Conservation (phyloP, 495 filamentous ascomycete species). For the Penicillium coprophilum region DNA sequence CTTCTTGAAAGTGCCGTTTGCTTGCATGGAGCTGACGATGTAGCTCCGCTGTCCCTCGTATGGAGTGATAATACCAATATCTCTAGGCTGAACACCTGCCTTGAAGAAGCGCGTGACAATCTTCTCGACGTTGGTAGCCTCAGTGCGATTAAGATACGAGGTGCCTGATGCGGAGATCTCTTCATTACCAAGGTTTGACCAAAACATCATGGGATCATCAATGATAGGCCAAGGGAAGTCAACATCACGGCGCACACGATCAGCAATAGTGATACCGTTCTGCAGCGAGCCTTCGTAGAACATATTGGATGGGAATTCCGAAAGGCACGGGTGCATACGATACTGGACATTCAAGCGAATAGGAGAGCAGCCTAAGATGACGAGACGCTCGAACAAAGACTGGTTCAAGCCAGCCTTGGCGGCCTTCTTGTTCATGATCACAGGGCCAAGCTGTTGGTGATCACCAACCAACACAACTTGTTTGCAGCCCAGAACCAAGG, state of each 20-base stretch:
- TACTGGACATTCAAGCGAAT: constrained; percentile 97
- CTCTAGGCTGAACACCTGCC: constrained; percentile 86
- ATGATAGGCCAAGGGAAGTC: constrained; percentile 97
- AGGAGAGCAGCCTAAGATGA: constrained; percentile 87
- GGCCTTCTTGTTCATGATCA: constrained; percentile 99
- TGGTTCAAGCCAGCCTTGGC: constrained; percentile 97
- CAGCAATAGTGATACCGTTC: constrained; percentile 90
- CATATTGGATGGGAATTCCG: constrained; percentile 99
- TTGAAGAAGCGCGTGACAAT: constrained; percentile 99
- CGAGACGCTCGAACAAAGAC: constrained; percentile 94
- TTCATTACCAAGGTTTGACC: constrained; percentile 96
- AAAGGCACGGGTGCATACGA: constrained; percentile 98
- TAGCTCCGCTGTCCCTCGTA: constrained; percentile 99
- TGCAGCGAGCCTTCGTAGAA: constrained; percentile 98
- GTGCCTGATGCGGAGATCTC: constrained; percentile 98
- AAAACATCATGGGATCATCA: constrained; percentile 99
- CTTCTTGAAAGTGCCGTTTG: constrained; percentile 95
- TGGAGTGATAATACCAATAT: constrained; percentile 97
- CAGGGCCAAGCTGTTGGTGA: constrained; percentile 96
- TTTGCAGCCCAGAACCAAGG: constrained; percentile 94
- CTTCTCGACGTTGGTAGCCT: constrained; percentile 96
- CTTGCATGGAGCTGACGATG: constrained; percentile 98
- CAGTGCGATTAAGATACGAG: constrained; percentile 95
- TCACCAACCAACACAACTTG: constrained; percentile 97
- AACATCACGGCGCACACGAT: constrained; percentile 86